phyloP scores from a whole-genome alignment of 495 filamentous ascomycete species.

The Penicillium malachiteum region DNA sequence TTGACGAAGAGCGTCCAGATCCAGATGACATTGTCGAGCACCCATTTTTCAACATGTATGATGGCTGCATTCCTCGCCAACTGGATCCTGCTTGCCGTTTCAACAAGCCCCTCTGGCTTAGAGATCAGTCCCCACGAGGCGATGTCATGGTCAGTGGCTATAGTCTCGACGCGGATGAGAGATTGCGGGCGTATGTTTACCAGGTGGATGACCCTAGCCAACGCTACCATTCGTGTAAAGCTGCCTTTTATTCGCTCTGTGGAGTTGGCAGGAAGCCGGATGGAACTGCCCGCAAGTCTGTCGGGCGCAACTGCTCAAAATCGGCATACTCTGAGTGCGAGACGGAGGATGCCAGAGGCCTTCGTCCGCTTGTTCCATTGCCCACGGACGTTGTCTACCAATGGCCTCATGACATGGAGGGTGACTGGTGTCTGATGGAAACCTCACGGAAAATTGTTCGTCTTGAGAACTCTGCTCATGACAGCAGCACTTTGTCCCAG shows the following conservation, averaged over 20 bases:
- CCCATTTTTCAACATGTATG: constrained; percentile 70
- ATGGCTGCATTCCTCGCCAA: constrained; percentile 49
- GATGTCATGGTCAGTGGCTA: constrained; percentile 48
- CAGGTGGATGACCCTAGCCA: constrained; percentile 39
- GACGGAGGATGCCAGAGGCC: constrained; percentile 66
- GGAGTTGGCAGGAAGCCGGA: constrained; percentile 52
- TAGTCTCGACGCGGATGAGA: constrained; percentile 47
- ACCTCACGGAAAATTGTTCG: constrained; percentile 24
- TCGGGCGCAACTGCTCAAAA: constrained; percentile 47
- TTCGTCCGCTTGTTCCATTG: constrained; percentile 68
- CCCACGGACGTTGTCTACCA: constrained; percentile 66
- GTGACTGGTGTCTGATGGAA: constrained; percentile 45
- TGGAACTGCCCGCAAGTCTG: constrained; percentile 41
- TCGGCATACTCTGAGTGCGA: constrained; percentile 68
- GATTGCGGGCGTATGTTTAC: constrained; percentile 38
- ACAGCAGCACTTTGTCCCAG: constrained; percentile 34
- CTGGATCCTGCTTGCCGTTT: constrained; percentile 43
- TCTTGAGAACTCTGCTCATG: constrained; percentile 28
- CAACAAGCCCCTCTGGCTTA: constrained; percentile 47
- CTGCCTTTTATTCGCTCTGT: constrained; percentile 48
- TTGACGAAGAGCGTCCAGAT: constrained; percentile 70
- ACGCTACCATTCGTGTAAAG: constrained; percentile 44
- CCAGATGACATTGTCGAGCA: constrained; percentile 82
- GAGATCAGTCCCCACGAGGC: constrained; percentile 42
- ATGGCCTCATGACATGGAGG: constrained; percentile 39